Percentiles rank a stretch among this genome's conserved stretches.
phyloP scores from a whole-genome alignment of 2,329 filamentous ascomycete species.

The Fusarium palustre region DNA sequence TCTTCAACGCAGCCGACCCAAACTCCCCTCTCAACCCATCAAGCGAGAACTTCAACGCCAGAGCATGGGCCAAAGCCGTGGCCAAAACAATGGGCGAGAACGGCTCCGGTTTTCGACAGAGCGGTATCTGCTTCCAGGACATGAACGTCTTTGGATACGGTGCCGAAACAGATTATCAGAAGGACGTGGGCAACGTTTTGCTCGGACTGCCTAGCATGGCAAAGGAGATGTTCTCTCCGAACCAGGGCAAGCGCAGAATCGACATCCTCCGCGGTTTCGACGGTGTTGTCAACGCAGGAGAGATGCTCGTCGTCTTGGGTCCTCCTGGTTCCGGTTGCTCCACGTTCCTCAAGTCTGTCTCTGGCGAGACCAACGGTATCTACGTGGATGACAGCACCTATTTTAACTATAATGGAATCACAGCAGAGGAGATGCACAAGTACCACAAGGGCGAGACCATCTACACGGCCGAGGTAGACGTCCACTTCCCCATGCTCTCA shows the following conservation, averaged over 20 bases:
- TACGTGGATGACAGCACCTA: constrained; percentile 61
- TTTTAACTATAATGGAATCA: constrained; percentile 41
- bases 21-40: constrained; percentile 62
- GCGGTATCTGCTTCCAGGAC: constrained; percentile 58
- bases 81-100: constrained; percentile 43
- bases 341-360: constrained; percentile 69
- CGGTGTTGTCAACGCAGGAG: constrained; percentile 72
- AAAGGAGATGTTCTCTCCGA: background rate
- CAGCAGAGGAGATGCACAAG: constrained; percentile 37
- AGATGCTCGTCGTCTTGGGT: constrained; percentile 77
- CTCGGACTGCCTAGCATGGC: constrained; percentile 40
- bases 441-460: constrained; percentile 35
- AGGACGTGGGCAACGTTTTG: constrained; percentile 54
- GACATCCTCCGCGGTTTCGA: constrained; percentile 71
- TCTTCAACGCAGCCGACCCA: constrained; percentile 34
- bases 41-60: constrained; percentile 62
- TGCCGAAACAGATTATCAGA: constrained; percentile 62
- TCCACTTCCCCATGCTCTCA: constrained; percentile 64
- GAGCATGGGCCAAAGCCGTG: constrained; percentile 52
- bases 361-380: constrained; percentile 73
- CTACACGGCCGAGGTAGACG: constrained; percentile 43
- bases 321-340: constrained; percentile 72
- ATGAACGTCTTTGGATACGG: constrained; percentile 60
- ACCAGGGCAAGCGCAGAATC: constrained; percentile 35
- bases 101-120: constrained; percentile 46